Evolutionary conservation across 176 grass and related monocot genomes (phyloP), one percentile per base, ranked within the genome.

Genomic region (Eleusine coracana): DNA sequence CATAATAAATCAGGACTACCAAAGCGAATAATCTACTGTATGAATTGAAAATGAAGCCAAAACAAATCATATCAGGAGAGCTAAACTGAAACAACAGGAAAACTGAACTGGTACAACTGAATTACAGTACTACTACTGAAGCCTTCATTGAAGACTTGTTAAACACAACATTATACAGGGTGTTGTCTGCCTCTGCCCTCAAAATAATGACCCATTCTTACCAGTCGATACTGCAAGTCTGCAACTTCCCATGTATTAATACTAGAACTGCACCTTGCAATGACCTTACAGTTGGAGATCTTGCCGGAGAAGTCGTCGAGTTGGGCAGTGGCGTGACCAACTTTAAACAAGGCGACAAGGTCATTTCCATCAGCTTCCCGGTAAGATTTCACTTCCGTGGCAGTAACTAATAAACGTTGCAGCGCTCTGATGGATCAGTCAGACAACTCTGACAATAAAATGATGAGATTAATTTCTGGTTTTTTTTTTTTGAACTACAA

Each of bases 331-430:
- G 83, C 5, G 92, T 92, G 14, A 92, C 76, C 50, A 11, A 55
- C 93, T 92, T 89, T 78, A 97, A 92, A 64, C 80, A 85, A 52
- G 94, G 94, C 11, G 90, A 97, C 73, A 94, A 94, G 89, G 89
- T 94, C 74, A 74, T 91, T 55, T 87, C 87, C 23, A 77, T 88
- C 38, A 90, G 80, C 74, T 93, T 93, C 84, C 64, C 40, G 58
- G 92, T 93, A 83, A 93, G 37, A 42, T 12, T 39, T 16, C 6
- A 29, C 54, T 71, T 38, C 37, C 49, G 28, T 45, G 63, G 3
- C 23, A 16, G 2, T 49, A 16, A 20, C 65, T 46, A 31, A n/a
- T 45, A 20, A 13, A 3, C 59, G 2, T 81, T 68, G 29, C 51
- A 38, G 50, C 65, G 41, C 9, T 44, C 41, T 44, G 7, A 9